Evolutionary conservation across 129 eudicot genomes (phyloP), one percentile per base, ranked within the genome.

Genomic region (Calendula officinalis): DNA sequence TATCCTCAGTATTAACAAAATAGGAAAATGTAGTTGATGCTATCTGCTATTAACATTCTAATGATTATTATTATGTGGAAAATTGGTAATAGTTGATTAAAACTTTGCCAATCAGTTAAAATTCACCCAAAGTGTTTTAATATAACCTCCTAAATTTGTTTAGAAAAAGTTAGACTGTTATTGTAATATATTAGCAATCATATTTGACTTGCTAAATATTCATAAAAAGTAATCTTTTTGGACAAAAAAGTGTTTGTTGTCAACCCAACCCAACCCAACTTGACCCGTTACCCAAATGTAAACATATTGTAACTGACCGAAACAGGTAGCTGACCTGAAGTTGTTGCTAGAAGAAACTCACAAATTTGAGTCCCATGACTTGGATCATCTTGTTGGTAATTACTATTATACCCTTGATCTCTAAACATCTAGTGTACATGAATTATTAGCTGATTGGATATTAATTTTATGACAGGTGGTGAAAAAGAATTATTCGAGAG

Each of bases 291-390:
- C n/a, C n/a, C n/a, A n/a, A n/a, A n/a, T 9, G 17, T 55, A 42
- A 55, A 34, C 53, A 43, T 55, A 15, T 67, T 10, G 5, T 36
- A 30, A 42, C 56, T 32, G 40, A 48, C 51, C 48, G 52, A 34
- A 78, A 69, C 98, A 91, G 98, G 84, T 91, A 39, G 98, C 84
- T 38, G 98, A 91, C 74, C 66, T 91, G 41, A 85, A 83, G 80
- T 77, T 82, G 63, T 64, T 88, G 79, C 81, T 62, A 74, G 96
- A 82, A 72, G 98, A 84, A 82, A 91, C 98, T 46, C 96, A 91
- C 95, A 91, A 91, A 62, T 88, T 91, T 68, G 98, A 91, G 73
- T 91, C 98, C 59, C 91, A 67, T 66, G 88, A 91, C 73, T 53
- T 85, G 70, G 95, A 85, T 67, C 88, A 85, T 77, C 99, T 88